Base-by-base conservation (phyloP, 1,139 yeast species). In the Petasospora rhodanensis region DNA sequence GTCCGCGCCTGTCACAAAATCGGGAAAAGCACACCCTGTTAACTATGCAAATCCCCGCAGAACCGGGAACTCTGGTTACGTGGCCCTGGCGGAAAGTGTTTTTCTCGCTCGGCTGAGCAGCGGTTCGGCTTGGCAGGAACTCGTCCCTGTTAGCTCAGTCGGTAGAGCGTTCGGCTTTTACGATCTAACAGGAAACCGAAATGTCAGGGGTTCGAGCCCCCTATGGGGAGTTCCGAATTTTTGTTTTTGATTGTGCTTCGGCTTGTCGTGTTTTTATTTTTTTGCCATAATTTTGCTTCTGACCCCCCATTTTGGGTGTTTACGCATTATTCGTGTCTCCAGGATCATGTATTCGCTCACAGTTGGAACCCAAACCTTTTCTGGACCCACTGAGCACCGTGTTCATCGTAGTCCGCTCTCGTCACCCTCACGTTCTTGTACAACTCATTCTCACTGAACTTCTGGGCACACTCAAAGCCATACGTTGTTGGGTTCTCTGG, bases 351-450 rank as follows among this genome's bases (percentile, higher is more conserved):
- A 5, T 14, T 18, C 20, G 7, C 6, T 28, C 30, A 51, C 31
- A 58, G 51, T 47, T 68, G 74, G 49, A 73, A 79, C 2, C 87
- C 87, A 62, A 82, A 81, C 51, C 81, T 79, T 45, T 77, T 73
- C 46, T 77, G 83, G 26, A 84, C 76, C 80, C 86, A 80, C 45
- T 79, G 83, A 12, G 79, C 69, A 0, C 97, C 97, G 52, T 84
- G 82, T 57, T 89, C 97, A 48, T 76, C 70, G 52, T 87, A 89
- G 36, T 89, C 96, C 41, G 77, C 76, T 42, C 77, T 75, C 1
- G 93, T 70, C 16, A 89, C 76, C 41, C 76, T 68, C 7, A 81
- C 71, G 32, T 71, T 67, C 10, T 65, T 62, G 40, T 81, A 71
- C 34, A 58, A 46, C 1, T 63, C 66, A 24, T 42, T 47, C 24